These are phyloP conservation scores for Anthoceros angustus DNA, from an alignment of 225 moss, liverwort and hornwort genomes.

Conservation along the genomic window DNA sequence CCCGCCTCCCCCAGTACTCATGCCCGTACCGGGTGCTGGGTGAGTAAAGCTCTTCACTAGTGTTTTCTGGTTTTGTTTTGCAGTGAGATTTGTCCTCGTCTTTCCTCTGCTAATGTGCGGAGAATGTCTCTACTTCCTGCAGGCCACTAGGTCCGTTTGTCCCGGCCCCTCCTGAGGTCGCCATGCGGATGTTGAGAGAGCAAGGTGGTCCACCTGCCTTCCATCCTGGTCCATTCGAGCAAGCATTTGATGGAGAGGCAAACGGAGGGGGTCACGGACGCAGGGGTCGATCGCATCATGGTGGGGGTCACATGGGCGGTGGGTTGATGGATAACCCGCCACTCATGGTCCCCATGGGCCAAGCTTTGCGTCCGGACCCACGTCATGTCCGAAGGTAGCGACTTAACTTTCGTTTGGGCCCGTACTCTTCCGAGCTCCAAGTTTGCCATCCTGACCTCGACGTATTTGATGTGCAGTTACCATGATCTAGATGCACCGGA, in stretches of 20 bases:
- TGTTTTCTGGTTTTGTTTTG: background rate
- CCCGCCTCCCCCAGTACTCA: constrained; percentile 94
- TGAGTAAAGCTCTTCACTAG: constrained; percentile 18
- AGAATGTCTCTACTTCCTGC: constrained; percentile 11
- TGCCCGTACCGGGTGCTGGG: constrained; percentile 99
- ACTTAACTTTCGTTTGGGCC: background rate
- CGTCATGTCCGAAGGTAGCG: constrained; percentile 79
- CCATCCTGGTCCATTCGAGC: constrained; percentile 74
- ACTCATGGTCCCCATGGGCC: constrained; percentile 69
- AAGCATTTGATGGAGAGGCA: constrained; percentile 68
- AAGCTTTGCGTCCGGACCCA: constrained; percentile 75
- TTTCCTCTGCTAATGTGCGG: background rate
- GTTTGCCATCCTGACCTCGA: background rate
- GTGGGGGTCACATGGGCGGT: constrained; percentile 48
- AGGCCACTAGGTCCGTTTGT: constrained; percentile 98
- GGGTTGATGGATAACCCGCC: constrained; percentile 78
- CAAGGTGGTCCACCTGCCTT: constrained; percentile 75
- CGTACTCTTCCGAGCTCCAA: background rate
- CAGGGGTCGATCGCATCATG: constrained; percentile 55
- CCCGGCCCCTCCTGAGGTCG: constrained; percentile 94
- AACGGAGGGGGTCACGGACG: constrained; percentile 56
- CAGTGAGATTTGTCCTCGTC: background rate
- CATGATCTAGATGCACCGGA: constrained; percentile 99
- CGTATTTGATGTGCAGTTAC: constrained; percentile 42
- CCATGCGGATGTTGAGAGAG: constrained; percentile 92